phyloP scores from a whole-genome alignment of 257 asterid species.

The Hygrophila difformis region DNA sequence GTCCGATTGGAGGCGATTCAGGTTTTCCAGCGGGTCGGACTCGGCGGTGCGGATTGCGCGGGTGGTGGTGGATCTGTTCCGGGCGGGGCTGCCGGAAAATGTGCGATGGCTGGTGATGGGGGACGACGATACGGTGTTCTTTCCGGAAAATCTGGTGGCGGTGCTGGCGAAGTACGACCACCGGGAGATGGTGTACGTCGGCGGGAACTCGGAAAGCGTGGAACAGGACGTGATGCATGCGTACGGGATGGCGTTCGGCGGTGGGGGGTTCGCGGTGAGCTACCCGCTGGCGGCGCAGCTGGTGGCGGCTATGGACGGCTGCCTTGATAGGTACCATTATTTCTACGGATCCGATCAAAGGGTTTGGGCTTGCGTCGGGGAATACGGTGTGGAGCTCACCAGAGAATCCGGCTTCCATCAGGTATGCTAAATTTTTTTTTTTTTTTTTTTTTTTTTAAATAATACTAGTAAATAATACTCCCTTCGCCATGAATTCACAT shows the following conservation, averaged over 20 bases:
- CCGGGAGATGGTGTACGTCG: slow-evolving; percentile 65
- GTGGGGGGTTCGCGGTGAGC: slow-evolving; percentile 83
- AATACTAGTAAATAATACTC: too few relatives aligned
- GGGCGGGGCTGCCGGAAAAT: slow-evolving; percentile 47
- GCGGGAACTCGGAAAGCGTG: slow-evolving; percentile 81
- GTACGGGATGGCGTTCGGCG: slow-evolving; percentile 87
- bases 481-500: too few relatives aligned
- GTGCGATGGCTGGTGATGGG: slow-evolving; percentile 96
- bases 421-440: slow-evolving; percentile 42
- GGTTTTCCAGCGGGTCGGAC: slow-evolving; percentile 30
- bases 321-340: slow-evolving; percentile 55
- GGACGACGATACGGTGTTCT: slow-evolving; percentile 87
- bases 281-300: slow-evolving; percentile 64
- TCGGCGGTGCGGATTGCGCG: slow-evolving; percentile 69
- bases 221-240: slow-evolving; percentile 72
- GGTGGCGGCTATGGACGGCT: slow-evolving; percentile 49
- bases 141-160: slow-evolving; percentile 58
- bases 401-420: slow-evolving; percentile 80
- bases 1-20: slow-evolving; percentile 57
- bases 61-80: slow-evolving; percentile 56
- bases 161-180: slow-evolving; percentile 67
- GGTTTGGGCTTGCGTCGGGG: slow-evolving; percentile 81
- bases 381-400: slow-evolving; percentile 61
- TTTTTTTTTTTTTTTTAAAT: too few relatives aligned
- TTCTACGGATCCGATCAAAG: slow-evolving; percentile 89